A percentile compares a stretch with the other conserved stretches of the same genome.
Evolutionary conservation across 768 basidiomycete genomes (phyloP).

Genomic region (Mrakia gelida): DNA sequence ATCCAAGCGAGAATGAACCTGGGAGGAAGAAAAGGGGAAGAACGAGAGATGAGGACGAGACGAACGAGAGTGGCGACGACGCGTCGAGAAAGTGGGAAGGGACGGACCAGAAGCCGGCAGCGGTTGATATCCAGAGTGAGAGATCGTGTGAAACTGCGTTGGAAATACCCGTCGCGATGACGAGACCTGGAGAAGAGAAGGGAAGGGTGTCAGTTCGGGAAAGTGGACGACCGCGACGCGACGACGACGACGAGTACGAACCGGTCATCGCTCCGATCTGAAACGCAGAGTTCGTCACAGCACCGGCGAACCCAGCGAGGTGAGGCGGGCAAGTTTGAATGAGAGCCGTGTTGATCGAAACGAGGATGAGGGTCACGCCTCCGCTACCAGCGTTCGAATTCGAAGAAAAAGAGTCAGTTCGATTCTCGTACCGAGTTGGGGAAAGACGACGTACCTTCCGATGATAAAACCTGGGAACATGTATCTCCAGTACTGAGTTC

Average conservation of each 20-base stretch:
- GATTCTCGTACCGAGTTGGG: too few relatives aligned
- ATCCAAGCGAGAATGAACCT: constrained; percentile 11
- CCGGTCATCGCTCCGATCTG: constrained; percentile 1
- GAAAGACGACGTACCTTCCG: constrained; percentile 4
- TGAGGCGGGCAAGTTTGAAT: background rate
- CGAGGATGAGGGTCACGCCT: background rate
- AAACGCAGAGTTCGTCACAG: background rate
- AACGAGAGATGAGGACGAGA: background rate
- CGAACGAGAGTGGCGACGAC: background rate
- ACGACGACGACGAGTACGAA: background rate
- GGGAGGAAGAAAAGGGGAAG: background rate
- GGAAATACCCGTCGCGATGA: background rate
- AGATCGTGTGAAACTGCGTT: background rate
- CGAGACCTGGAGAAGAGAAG: background rate
- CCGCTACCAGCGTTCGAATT: too few relatives aligned
- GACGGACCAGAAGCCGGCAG: background rate
- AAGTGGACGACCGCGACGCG: background rate
- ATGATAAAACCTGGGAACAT: background rate
- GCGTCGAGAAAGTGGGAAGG: background rate
- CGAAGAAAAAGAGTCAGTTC: too few relatives aligned
- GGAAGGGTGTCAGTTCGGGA: background rate
- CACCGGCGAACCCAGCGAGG: background rate
- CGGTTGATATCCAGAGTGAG: background rate
- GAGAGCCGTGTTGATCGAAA: background rate
- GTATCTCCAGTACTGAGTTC: background rate